A percentile compares a stretch with the other conserved stretches of the same genome.
Evolutionary conservation across 148 eudicot species (phyloP).

Genomic region (Fagopyrum homotropicum): DNA sequence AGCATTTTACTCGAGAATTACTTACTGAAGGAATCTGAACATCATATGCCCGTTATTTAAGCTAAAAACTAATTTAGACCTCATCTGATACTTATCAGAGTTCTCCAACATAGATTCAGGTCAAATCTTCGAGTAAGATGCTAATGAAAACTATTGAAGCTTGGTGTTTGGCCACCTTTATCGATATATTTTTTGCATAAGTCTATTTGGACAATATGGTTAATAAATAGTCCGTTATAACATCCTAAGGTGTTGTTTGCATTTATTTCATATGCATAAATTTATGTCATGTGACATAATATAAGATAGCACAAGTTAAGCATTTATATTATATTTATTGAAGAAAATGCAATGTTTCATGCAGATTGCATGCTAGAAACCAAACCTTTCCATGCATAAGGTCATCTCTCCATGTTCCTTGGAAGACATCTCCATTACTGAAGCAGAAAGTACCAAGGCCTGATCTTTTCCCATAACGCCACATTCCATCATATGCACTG

Average conservation of each 20-base stretch:
- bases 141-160: background rate
- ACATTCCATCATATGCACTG: slow-evolving; percentile 85
- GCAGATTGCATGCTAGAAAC: background rate
- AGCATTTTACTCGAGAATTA: background rate
- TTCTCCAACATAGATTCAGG: background rate
- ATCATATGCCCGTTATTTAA: no score
- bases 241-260: no score
- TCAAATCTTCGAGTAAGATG: background rate
- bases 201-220: no score
- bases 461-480: slow-evolving; percentile 91
- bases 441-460: slow-evolving; percentile 81
- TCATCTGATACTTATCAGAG: background rate
- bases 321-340: background rate
- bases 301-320: background rate
- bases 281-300: no score
- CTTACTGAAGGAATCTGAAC: no score
- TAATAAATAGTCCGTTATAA: no score
- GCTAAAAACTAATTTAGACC: no score
- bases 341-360: background rate
- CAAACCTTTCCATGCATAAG: slow-evolving; percentile 95
- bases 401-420: slow-evolving; percentile 97
- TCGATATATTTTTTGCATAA: no score
- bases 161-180: no score
- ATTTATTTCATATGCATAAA: no score
- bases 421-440: slow-evolving; percentile 84